phyloP scores from a whole-genome alignment of 2,329 filamentous ascomycete genomes.

The Ceratocystis papillata region DNA sequence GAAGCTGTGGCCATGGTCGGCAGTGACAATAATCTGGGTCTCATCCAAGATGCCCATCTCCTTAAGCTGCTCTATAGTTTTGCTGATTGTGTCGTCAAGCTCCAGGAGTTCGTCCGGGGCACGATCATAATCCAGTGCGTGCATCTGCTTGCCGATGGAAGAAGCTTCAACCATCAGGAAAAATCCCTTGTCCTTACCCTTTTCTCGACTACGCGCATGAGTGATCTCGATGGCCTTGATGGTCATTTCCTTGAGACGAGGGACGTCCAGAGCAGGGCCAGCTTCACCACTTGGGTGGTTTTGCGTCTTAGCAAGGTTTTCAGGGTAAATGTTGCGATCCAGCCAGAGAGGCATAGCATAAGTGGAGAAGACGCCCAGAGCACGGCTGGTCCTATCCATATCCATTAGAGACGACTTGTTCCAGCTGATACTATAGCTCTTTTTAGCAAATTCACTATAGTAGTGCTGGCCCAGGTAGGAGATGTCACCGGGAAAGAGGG shows the following conservation, averaged over 20 bases:
- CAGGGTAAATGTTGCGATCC: slow-evolving; percentile 68
- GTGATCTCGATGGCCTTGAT: no score
- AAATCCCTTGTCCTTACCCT: no score
- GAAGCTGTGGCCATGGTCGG: slow-evolving; percentile 85
- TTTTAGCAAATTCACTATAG: slow-evolving; percentile 63
- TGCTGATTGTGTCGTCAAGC: slow-evolving; percentile 70
- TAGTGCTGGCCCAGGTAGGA: slow-evolving; percentile 65
- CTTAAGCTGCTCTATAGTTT: slow-evolving; percentile 60
- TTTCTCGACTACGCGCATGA: no score
- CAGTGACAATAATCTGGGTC: slow-evolving; percentile 68
- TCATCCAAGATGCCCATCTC: slow-evolving; percentile 57
- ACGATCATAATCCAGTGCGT: slow-evolving; percentile 66
- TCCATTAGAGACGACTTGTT: slow-evolving; percentile 62
- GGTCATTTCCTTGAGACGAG: no score
- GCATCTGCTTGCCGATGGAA: no score
- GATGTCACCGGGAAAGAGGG: slow-evolving; percentile 26
- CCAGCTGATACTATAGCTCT: slow-evolving; percentile 58
- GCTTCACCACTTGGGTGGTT: slow-evolving; percentile 58
- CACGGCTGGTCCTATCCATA: slow-evolving; percentile 47
- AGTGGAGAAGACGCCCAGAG: slow-evolving; percentile 67
- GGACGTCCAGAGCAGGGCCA: no score
- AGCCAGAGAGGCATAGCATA: slow-evolving; percentile 74
- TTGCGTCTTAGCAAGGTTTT: slow-evolving; percentile 54
- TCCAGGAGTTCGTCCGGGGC: slow-evolving; percentile 76
- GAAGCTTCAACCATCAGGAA: no score